Base-by-base conservation (phyloP, 306 rosid genomes). In the Dryas octopetala region DNA sequence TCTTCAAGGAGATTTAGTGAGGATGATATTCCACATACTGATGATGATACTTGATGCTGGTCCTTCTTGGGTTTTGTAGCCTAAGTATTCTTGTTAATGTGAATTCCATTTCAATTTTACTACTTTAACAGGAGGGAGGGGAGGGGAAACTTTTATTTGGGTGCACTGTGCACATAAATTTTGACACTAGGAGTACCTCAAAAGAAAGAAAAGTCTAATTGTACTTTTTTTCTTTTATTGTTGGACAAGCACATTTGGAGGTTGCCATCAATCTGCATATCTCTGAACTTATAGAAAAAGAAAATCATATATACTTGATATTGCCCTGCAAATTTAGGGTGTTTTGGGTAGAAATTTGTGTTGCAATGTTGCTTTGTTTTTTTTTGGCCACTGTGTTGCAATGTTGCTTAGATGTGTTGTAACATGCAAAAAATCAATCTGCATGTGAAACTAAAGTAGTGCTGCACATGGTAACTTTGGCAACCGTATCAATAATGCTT, bases 1-100 rank as follows among this genome's bases (percentile, higher is more conserved):
- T 85, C 93, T 86, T 95, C 93, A 4, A 84, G 88, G 83, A 77
- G 92, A 66, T 84, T 81, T 59, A 69, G 75, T 60, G 83, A 79
- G 70, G 46, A 80, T 57, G 71, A 70, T 53, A 32, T 74, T 63
- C 83, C 79, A 45, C 19, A 32, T 32, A 1, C 4, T 55, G 26
- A 61, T 62, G 59, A 63, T 65, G 70, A 81, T 81, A 28, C 76
- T 11, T 75, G 2, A 70, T 49, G 68, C 74, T 45, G 28, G 69
- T 59, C 46, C 49, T 74, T 67, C 13, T 69, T 47, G 68, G 23
- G 9, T 79, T 65, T 72, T 26, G 59, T 68, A 59, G 59, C 53
- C 3, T 6, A 65, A 3, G 32, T 23, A 17, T 16, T 59, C n/a
- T 44, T 58, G 70, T 57, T 50, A 46, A 4, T 69, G 41, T 15